Evolutionary conservation across 305 asterid species (phyloP).

Genomic region (Fraxinus sp.): DNA sequence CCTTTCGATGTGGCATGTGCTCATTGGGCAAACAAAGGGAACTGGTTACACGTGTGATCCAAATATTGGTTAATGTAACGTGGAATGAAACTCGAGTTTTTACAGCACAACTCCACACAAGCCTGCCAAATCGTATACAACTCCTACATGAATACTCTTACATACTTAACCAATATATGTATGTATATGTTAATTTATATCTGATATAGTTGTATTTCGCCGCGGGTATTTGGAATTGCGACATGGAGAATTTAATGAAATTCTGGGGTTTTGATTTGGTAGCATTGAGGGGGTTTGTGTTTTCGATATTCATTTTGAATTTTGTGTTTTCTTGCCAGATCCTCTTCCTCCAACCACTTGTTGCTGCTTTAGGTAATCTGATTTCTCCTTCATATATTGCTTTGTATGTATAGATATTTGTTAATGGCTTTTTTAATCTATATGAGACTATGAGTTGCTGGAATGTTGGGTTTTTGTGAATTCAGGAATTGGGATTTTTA

Average conservation of each 20-base stretch:
- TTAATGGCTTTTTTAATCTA: background rate
- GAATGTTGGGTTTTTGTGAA: background rate
- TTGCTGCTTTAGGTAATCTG: slow-evolving; percentile 58
- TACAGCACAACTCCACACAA: background rate
- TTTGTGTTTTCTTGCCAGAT: slow-evolving; percentile 74
- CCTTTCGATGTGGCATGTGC: slow-evolving; percentile 24
- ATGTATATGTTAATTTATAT: background rate
- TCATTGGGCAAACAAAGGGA: slow-evolving; percentile 8
- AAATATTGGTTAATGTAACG: slow-evolving; percentile 42
- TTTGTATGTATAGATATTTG: background rate
- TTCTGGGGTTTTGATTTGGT: slow-evolving; percentile 52
- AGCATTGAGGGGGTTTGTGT: slow-evolving; percentile 63
- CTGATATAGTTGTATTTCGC: background rate
- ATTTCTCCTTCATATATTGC: background rate
- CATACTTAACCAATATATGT: background rate
- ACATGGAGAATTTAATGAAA: slow-evolving; percentile 42
- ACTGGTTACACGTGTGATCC: slow-evolving; percentile 39
- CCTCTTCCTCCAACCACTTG: slow-evolving; percentile 77
- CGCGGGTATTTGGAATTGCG: slow-evolving; percentile 8
- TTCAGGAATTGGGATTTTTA: background rate
- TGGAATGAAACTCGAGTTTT: slow-evolving; percentile 38
- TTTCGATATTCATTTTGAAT: slow-evolving; percentile 48
- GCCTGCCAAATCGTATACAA: background rate
- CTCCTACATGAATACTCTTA: background rate
- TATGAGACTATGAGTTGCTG: background rate